Conservation (phyloP, 208 protist species). For the Trypanosoma rangeli region DNA sequence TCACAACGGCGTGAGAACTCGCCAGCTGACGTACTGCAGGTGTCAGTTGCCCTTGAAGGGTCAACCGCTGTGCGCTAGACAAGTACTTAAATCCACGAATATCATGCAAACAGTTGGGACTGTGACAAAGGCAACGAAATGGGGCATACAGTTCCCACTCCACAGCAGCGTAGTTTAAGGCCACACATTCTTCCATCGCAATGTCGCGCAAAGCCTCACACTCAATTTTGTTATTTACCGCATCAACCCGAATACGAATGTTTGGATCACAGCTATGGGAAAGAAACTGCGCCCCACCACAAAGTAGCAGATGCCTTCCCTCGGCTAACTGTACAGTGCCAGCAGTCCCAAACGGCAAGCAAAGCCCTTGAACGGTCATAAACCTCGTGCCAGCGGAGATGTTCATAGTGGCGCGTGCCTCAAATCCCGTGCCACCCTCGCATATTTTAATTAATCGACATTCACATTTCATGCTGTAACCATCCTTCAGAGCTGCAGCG, state of each 20-base stretch:
- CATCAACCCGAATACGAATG: slow-evolving; percentile 60
- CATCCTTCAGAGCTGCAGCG: slow-evolving; percentile 45
- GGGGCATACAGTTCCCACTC: slow-evolving; percentile 81
- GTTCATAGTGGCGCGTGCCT: slow-evolving; percentile 45
- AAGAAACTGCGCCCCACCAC: slow-evolving; percentile 70
- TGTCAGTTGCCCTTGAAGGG: slow-evolving; percentile 45
- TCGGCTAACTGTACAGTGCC: slow-evolving; percentile 20
- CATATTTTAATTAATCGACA: slow-evolving; percentile 53
- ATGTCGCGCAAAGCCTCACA: slow-evolving; percentile 78
- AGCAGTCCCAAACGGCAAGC: not conserved
- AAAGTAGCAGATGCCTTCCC: slow-evolving; percentile 70
- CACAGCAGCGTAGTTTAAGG: slow-evolving; percentile 82
- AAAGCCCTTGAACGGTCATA: slow-evolving; percentile 20
- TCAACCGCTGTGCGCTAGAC: slow-evolving; percentile 42
- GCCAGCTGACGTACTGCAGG: slow-evolving; percentile 61
- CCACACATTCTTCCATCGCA: slow-evolving; percentile 51
- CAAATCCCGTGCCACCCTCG: slow-evolving; percentile 61
- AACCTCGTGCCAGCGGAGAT: slow-evolving; percentile 64
- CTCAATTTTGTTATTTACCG: slow-evolving; percentile 65
- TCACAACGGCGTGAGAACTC: slow-evolving; percentile 35
- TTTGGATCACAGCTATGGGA: slow-evolving; percentile 87
- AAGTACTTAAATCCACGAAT: slow-evolving; percentile 85
- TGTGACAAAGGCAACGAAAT: slow-evolving; percentile 73
- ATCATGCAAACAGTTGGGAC: slow-evolving; percentile 52
- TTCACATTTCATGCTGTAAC: slow-evolving; percentile 42